Conservation (phyloP, 1,284 basidiomycete species). For the Polyporus tsugae region DNA sequence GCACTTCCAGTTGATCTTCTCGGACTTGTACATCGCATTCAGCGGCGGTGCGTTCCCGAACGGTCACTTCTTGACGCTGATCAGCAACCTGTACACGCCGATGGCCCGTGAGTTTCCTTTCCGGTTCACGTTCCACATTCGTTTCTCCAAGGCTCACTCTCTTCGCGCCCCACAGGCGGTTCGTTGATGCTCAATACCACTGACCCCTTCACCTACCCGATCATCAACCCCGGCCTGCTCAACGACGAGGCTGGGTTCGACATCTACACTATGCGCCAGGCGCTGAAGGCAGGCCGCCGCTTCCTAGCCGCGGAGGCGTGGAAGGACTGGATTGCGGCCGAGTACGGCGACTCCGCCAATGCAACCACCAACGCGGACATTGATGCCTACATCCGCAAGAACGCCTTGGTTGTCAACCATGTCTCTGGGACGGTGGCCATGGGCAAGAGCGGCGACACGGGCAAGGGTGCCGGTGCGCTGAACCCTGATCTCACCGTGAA, state of each 20-base stretch:
- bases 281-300: slow-evolving; percentile 26
- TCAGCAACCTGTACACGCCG: slow-evolving; percentile 24
- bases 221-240: slow-evolving; percentile 36
- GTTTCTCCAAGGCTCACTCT: neutral
- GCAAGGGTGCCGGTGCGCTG: slow-evolving; percentile 35
- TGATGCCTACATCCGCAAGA: slow-evolving; percentile 23
- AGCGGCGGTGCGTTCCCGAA: slow-evolving; percentile 4
- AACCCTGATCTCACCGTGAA: slow-evolving; percentile 44
- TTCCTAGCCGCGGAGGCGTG: slow-evolving; percentile 34
- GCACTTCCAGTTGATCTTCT: slow-evolving; percentile 30
- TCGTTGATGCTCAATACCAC: slow-evolving; percentile 34
- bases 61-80: slow-evolving; percentile 27
- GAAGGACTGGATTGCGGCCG: slow-evolving; percentile 19
- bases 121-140: neutral
- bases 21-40: slow-evolving; percentile 22
- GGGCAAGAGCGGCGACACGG: slow-evolving; percentile 11
- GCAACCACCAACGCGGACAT: slow-evolving; percentile 24
- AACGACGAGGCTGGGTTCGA: slow-evolving; percentile 32
- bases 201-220: slow-evolving; percentile 34
- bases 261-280: slow-evolving; percentile 30
- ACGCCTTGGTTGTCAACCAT: slow-evolving; percentile 17
- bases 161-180: slow-evolving; percentile 29
- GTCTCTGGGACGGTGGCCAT: slow-evolving; percentile 15
- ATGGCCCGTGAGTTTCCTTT: slow-evolving; percentile 21
- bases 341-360: slow-evolving; percentile 12